These are phyloP conservation scores for Wallemia ichthyophaga DNA, from an alignment of 1,284 basidiomycete species.

Conservation along the genomic window DNA sequence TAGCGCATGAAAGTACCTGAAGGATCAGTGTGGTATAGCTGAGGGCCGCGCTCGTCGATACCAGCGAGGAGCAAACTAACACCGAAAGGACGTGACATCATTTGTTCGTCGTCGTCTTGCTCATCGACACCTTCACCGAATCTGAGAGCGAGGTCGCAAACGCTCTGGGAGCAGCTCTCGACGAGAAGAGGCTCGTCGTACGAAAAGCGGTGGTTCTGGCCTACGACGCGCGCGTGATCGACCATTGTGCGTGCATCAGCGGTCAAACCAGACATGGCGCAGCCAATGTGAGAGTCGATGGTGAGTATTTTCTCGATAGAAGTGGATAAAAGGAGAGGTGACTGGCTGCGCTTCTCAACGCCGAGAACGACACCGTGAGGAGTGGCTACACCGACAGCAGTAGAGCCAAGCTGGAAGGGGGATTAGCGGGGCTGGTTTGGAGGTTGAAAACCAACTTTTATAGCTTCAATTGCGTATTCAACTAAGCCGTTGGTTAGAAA, in stretches of 20 bases:
- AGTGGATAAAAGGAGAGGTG: conserved; percentile 70
- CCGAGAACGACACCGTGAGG: conserved; percentile 69
- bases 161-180: conserved; percentile 86
- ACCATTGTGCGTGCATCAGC: conserved; percentile 98
- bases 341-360: conserved; percentile 96
- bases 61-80: conserved; percentile 92
- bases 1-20: conserved; percentile 96
- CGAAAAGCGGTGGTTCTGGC: conserved; percentile 81
- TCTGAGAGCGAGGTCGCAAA: conserved; percentile 83
- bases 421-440: background rate
- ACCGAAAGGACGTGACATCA: conserved; percentile 97
- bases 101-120: conserved; percentile 71
- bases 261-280: conserved; percentile 91
- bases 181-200: conserved; percentile 94
- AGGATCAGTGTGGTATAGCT: conserved; percentile 94
- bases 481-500: conserved; percentile 23
- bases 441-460: conserved; percentile 32
- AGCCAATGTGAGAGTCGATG: conserved; percentile 83
- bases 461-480: conserved; percentile 97
- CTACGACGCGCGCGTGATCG: conserved; percentile 95
- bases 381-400: conserved; percentile 20
- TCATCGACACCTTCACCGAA: conserved; percentile 79
- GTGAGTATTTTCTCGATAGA: conserved; percentile 99
- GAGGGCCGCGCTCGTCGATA: conserved; percentile 80
- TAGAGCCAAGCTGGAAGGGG: conserved; percentile 57